phyloP scores from a whole-genome alignment of 192 early-diverging fungal species.

The Powellomyces hirtus region DNA sequence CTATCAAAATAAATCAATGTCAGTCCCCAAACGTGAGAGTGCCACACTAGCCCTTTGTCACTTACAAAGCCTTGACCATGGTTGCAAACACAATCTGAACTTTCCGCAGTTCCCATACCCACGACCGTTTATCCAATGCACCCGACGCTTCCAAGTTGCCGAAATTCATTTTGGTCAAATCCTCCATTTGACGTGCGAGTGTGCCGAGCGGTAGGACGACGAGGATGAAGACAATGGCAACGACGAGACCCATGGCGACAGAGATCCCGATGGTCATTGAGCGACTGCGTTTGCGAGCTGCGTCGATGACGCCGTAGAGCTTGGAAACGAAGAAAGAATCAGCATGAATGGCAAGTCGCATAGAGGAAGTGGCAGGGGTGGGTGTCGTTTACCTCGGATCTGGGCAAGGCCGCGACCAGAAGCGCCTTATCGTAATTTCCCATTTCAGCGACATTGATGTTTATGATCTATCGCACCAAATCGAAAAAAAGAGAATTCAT shows the following conservation, averaged over 20 bases:
- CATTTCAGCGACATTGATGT: background rate
- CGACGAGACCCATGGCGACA: conserved; percentile 4
- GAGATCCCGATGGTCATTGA: conserved; percentile 8
- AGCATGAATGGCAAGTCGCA: too few relatives aligned
- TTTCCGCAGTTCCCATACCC: conserved; percentile 4
- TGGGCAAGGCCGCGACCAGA: background rate
- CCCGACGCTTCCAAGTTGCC: background rate
- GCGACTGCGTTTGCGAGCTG: conserved; percentile 5
- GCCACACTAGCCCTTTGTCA: too few relatives aligned
- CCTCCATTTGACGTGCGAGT: conserved; percentile 1
- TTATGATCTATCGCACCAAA: background rate
- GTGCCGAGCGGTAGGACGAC: conserved; percentile 10
- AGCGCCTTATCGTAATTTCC: background rate
- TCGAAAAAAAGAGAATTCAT: background rate
- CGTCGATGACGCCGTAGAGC: conserved; percentile 16
- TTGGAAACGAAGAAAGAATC: too few relatives aligned
- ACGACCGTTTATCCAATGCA: background rate
- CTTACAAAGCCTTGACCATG: conserved; percentile 6
- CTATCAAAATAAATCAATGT: background rate
- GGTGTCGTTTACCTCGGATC: background rate
- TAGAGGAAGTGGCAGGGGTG: too few relatives aligned
- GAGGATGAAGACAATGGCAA: conserved; percentile 3
- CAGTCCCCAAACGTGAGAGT: background rate
- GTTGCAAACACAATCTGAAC: background rate
- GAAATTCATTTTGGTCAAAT: conserved; percentile 16